Evolutionary conservation across 2,329 filamentous ascomycete species (phyloP), one percentile per base, ranked within the genome.

Genomic region (Talaromyces piceae): DNA sequence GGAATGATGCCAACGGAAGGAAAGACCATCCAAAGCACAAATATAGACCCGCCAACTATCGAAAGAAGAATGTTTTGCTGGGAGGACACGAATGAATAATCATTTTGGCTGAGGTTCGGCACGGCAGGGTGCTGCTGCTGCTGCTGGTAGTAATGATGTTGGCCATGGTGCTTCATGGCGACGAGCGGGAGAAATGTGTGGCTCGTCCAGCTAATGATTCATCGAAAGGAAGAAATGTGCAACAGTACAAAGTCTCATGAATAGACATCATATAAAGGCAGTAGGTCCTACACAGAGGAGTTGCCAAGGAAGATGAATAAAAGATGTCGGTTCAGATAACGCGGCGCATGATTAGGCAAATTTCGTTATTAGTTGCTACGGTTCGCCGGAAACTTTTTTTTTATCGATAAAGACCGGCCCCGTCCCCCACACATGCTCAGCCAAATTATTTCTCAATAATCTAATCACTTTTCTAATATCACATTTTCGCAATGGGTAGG

Each of bases 401-500:
- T 53, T 67, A 66, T 69, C 66, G 66, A 68, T 69, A 68, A 49
- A 26, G 27, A 47, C 56, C 54, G n/a, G 50, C 52, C 47, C 49
- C 49, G 50, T 46, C 49, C 43, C 50, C 61, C 65, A 66, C 65
- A 43, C 39, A 16, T 4, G 20, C 5, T 20, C n/a, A 37, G 33
- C 41, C 20, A 22, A 39, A 45, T 45, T 45, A 28, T n/a, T 41
- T 25, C 46, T 20, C n/a, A 18, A 20, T 28, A 47, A 39, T 13
- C n/a, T 43, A 12, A n/a, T 45, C 5, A 28, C n/a, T 45, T 45
- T 7, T 30, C 13, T 30, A 30, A 30, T 30, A 30, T n/a, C n/a
- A n/a, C 16, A 43, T 43, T 43, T n/a, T 30, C 41, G 63, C 31
- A 49, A 73, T 73, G 70, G 69, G 64, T 5, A 71, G 71, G 57